Percentiles rank a stretch among this genome's conserved stretches.
Conservation (phyloP, 2,329 filamentous ascomycete species). For the Fusarium sp. region DNA sequence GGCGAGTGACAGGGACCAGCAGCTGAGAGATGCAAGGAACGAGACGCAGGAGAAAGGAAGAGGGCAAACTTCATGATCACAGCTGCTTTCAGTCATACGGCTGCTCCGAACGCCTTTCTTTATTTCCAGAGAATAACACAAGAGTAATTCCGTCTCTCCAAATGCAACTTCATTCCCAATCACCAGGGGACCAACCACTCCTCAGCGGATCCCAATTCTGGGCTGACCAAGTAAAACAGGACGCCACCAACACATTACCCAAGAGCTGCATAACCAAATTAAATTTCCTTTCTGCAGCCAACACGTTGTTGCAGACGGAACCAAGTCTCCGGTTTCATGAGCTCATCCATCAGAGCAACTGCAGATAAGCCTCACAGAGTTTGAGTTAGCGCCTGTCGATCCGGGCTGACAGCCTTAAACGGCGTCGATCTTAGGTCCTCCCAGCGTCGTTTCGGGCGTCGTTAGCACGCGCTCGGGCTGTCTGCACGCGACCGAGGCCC, state of each 20-base stretch:
- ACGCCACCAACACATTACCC: neutral
- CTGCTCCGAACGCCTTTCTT: neutral
- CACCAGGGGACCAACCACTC: neutral
- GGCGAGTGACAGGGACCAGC: neutral
- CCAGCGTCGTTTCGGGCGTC: neutral
- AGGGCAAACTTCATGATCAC: neutral
- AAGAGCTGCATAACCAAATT: slow-evolving; percentile 1
- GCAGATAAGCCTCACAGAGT: neutral
- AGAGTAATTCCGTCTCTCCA: neutral
- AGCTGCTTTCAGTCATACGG: too few species aligned
- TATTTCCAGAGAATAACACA: neutral
- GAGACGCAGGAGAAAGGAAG: neutral
- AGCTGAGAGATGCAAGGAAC: neutral
- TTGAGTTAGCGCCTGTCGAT: neutral
- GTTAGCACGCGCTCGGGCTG: neutral
- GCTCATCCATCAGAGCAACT: neutral
- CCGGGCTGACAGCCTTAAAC: neutral
- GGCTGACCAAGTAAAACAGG: neutral
- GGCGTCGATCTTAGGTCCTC: neutral
- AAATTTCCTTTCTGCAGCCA: neutral
- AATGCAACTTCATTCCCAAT: neutral
- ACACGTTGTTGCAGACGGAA: neutral
- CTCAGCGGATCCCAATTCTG: neutral
- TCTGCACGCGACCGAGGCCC: neutral
- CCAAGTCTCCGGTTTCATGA: neutral